Evolutionary conservation across 768 basidiomycete species (phyloP), one percentile per base, ranked within the genome.

Genomic region (Termitomyces sp.): DNA sequence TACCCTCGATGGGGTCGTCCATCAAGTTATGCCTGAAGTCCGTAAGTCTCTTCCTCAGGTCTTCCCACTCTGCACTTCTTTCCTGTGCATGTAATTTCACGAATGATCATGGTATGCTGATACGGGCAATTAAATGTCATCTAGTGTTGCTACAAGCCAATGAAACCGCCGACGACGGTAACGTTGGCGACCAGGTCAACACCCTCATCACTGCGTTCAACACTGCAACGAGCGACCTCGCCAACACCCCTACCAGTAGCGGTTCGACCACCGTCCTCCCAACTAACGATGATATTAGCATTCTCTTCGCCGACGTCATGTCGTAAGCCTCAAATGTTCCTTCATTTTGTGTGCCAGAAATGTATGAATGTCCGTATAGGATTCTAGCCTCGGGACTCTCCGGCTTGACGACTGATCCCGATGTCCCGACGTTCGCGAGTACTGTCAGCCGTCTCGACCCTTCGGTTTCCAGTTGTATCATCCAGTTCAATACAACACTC

Each of bases 261-360:
- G 72, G 73, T 4, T 72, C 70, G 9, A 71, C 66, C 26, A 71
- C 72, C 39, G 64, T 56, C 29, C 20, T 49, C 13, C 73, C 73
- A 5, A 74, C 72, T 31, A 69, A 74, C 63, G 69, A 73, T 59
- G 70, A 73, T 13, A 64, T 74, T 51, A 70, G 71, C 52, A 65
- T 71, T 57, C 62, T 61, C 48, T 66, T 65, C 53, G 61, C 65
- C 32, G 72, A 73, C 58, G 61, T 61, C 24, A 53, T 71, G 37
- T 68, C 68, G 73, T 74, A 59, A 55, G 70, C 57, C 22, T 52
- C 3, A n/a, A 24, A 41, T 20, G 5, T 10, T 44, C 14, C 20
- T 41, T 31, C 27, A 20, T 9, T 26, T n/a, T 5, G 18, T 10
- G 2, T 32, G 29, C 14, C 41, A 32, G 27, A 16, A 27, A 18